Evolutionary conservation across 1,284 basidiomycete species (phyloP), one percentile per base, ranked within the genome.

Genomic region (Ganoderma lingzhi): DNA sequence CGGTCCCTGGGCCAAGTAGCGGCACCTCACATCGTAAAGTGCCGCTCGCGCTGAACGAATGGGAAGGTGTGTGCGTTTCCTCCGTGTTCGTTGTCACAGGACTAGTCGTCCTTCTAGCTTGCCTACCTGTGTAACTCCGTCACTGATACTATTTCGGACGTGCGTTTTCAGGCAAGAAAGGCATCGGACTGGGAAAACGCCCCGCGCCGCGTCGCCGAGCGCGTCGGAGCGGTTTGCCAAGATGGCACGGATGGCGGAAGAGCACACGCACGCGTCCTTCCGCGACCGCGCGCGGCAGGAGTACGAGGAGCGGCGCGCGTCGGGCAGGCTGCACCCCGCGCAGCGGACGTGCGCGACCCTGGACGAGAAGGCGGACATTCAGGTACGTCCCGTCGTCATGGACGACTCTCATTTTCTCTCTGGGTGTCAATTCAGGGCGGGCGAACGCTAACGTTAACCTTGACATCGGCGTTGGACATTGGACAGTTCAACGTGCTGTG

Each of bases 181-280:
- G 93, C 35, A 92, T 95, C 58, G 94, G 93, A 15, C 76, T 88
- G 32, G 84, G 87, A 48, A 94, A 94, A 76, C 90, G 93, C 30
- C 80, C 1, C 90, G 93, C 30, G 81, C 89, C 1, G 82, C 82
- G 15, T 93, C 93, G 0, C 92, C 93, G 10, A 83, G 82, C 48
- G 81, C 85, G 15, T 81, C 86, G 17, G 90, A 91, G 66, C 85
- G 90, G 60, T 80, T 90, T 44, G 90, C 89, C 19, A 94, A 94
- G 81, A 91, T 91, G 84, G 89, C 90, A 0, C 90, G 88, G 79
- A 87, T 90, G 83, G 86, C 86, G 12, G 91, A 93, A 71, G 86
- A 86, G 6, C 81, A 83, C 63, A 82, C 80, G 41, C 86, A 89
- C 61, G 83, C 83, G 51, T 86, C 84, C 68, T 95, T 89, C 78